A percentile compares a stretch with the other conserved stretches of the same genome.
Evolutionary conservation across 2,329 filamentous ascomycete species (phyloP).

Genomic region (Hirsutella thompsonii): DNA sequence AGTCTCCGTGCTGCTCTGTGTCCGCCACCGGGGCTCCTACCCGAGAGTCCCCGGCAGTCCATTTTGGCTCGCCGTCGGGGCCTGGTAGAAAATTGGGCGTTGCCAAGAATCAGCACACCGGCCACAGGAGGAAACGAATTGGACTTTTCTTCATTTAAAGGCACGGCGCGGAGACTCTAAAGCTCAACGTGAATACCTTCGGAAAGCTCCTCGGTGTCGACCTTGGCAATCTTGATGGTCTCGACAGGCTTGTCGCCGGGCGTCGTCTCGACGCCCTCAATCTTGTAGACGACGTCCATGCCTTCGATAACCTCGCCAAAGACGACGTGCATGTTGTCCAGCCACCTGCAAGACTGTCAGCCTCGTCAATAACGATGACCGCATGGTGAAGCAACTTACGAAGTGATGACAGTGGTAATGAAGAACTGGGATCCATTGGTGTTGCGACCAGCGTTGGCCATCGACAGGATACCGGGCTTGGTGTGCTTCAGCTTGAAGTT

Average conservation of each 20-base stretch:
- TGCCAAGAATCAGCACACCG: constrained; percentile 21
- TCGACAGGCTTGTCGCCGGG: constrained; percentile 55
- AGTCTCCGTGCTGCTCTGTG: background rate
- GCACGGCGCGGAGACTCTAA: constrained; percentile 30
- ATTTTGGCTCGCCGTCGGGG: constrained; percentile 8
- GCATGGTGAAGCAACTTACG: constrained; percentile 32
- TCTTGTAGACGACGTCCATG: constrained; percentile 67
- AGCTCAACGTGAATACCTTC: constrained; percentile 93
- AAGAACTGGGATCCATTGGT: constrained; percentile 88
- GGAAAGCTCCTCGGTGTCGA: constrained; percentile 71
- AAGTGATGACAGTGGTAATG: constrained; percentile 72
- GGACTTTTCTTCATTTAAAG: constrained; percentile 2
- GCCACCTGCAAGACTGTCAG: constrained; percentile 43
- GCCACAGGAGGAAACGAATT: constrained; percentile 10
- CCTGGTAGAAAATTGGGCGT: constrained; percentile 11
- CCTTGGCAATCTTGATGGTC: constrained; percentile 66
- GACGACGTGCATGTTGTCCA: constrained; percentile 75
- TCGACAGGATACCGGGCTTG: constrained; percentile 72
- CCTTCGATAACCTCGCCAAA: constrained; percentile 84
- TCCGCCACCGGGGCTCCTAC: background rate
- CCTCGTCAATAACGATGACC: background rate
- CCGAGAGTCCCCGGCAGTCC: constrained; percentile 3
- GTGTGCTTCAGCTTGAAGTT: constrained; percentile 93
- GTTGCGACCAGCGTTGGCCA: constrained; percentile 76
- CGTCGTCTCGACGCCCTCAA: constrained; percentile 57